Evolutionary conservation across 129 eudicot species (phyloP).

Genomic region (Tagetes patula): DNA sequence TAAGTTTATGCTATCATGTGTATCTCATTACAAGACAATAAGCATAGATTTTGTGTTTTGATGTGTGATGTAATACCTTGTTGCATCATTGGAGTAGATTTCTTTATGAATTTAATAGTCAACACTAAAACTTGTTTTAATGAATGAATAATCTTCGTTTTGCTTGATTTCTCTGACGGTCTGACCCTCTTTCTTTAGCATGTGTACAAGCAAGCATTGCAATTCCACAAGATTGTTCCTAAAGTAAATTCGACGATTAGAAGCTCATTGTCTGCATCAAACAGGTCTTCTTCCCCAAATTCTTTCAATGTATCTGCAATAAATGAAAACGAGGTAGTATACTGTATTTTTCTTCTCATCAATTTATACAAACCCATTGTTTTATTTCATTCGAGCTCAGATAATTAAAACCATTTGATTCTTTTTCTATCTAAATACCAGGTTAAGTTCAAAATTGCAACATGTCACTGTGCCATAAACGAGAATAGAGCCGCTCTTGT

Average conservation of each 20-base stretch:
- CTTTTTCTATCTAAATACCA: conserved; percentile 31
- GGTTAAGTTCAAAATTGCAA: conserved; percentile 92
- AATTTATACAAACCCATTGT: conserved; percentile 6
- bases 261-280: conserved; percentile 65
- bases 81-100: conserved; percentile 3
- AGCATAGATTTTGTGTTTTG: conserved; percentile 1
- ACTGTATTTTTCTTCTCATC: background rate
- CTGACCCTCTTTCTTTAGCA: conserved; percentile 45
- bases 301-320: conserved; percentile 58
- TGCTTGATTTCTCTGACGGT: conserved; percentile 9
- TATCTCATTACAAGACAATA: background rate
- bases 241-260: conserved; percentile 60
- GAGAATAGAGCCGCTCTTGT: conserved; percentile 83
- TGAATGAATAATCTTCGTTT: background rate
- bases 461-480: conserved; percentile 65
- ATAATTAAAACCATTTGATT: background rate
- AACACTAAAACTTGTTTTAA: conserved; percentile 11
- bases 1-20: conserved; percentile 7
- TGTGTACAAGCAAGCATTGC: conserved; percentile 87
- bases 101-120: conserved; percentile 2
- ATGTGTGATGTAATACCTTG: background rate
- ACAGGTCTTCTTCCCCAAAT: conserved; percentile 84
- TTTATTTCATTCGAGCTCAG: background rate
- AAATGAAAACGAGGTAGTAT: conserved; percentile 85
- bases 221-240: conserved; percentile 63